phyloP scores from a whole-genome alignment of 176 grass and related monocot species.

The Musa acuminata region DNA sequence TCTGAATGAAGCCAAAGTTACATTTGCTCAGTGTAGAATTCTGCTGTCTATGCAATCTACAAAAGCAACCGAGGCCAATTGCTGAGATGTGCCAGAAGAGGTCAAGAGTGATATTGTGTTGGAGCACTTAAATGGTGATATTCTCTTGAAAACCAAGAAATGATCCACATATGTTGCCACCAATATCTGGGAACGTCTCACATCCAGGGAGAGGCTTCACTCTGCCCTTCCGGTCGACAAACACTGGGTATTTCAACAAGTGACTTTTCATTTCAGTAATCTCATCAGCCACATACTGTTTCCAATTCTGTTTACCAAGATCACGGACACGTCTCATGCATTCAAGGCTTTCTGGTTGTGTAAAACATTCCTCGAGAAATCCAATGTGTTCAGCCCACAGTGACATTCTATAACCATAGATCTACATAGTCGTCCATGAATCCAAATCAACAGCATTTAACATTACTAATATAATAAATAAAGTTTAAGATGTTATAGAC shows the following conservation, averaged over 20 bases:
- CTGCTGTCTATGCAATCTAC: too few species aligned
- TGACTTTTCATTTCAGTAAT: constrained; percentile 64
- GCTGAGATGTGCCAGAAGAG: too few species aligned
- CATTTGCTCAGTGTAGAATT: too few species aligned
- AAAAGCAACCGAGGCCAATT: too few species aligned
- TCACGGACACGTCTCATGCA: constrained; percentile 41
- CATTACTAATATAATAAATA: too few species aligned
- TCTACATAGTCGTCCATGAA: constrained; percentile 35
- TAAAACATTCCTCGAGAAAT: constrained; percentile 44
- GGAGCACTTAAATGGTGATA: constrained; percentile 34
- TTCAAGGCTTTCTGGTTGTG: constrained; percentile 60
- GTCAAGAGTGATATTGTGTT: too few species aligned
- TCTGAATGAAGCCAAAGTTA: too few species aligned
- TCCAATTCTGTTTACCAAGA: constrained; percentile 50
- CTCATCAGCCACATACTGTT: constrained; percentile 44
- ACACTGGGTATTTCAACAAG: constrained; percentile 79
- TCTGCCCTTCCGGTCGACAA: constrained; percentile 51
- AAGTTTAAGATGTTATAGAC: not conserved
- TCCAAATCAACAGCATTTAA: not conserved
- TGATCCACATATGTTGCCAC: constrained; percentile 69
- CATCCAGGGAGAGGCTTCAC: constrained; percentile 41
- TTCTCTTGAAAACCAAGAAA: constrained; percentile 63
- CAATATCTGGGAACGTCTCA: constrained; percentile 54
- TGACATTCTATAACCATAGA: constrained; percentile 79
- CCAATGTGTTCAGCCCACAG: constrained; percentile 81